Percentiles rank a stretch among this genome's conserved stretches.
phyloP scores from a whole-genome alignment of 148 eudicot species.

The Chenopodium suecicum region DNA sequence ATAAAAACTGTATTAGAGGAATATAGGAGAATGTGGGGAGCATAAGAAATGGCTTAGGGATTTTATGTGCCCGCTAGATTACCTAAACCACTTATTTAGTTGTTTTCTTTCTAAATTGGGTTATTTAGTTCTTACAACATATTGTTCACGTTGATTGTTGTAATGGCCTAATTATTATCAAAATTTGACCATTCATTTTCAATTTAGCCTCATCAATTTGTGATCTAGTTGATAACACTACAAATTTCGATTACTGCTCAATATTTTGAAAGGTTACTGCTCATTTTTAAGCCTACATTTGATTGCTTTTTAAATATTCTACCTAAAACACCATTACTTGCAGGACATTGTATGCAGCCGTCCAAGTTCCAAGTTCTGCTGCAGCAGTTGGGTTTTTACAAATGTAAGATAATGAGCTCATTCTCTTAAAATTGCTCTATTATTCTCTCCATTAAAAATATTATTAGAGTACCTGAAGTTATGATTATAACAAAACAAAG shows the following conservation, averaged over 20 bases:
- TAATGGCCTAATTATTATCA: background rate
- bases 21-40: background rate
- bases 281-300: constrained; percentile 1
- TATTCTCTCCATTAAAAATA: constrained; percentile 21
- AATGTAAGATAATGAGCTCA: constrained; percentile 10
- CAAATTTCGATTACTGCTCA: constrained; percentile 2
- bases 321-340: constrained; percentile 37
- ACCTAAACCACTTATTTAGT: background rate
- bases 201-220: background rate
- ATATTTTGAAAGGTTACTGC: background rate
- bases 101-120: background rate
- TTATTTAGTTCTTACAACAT: background rate
- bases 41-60: background rate
- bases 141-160: background rate
- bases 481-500: constrained; percentile 32
- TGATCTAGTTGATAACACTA: background rate
- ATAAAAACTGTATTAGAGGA: background rate
- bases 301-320: constrained; percentile 21
- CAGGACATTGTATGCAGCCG: constrained; percentile 20
- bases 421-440: constrained; percentile 13
- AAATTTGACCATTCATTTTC: background rate
- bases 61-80: background rate
- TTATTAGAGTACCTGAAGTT: constrained; percentile 19
- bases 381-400: constrained; percentile 24
- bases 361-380: constrained; percentile 20